A percentile compares a stretch with the other conserved stretches of the same genome.
These are phyloP conservation scores for Aspergillus udagawae DNA, from an alignment of 2,329 filamentous ascomycete genomes.

Conservation along the genomic window DNA sequence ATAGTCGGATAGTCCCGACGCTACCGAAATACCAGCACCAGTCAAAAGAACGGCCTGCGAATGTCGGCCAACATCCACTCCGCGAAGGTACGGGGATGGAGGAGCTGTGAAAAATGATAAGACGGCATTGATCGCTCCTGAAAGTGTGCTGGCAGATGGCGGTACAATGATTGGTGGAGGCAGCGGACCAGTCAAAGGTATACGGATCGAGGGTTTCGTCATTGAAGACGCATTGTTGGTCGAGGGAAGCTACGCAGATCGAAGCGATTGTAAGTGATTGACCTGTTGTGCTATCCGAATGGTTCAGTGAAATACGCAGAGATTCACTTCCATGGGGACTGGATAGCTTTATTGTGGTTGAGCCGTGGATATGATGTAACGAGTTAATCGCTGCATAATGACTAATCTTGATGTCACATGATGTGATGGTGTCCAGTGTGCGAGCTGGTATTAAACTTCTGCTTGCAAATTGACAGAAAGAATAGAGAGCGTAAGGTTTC, in stretches of 20 bases:
- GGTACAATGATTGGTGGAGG: conserved; percentile 73
- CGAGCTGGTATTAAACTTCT: too few species aligned
- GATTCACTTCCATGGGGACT: background rate
- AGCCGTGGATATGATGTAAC: background rate
- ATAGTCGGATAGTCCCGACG: conserved; percentile 90
- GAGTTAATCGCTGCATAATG: background rate
- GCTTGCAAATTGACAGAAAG: too few species aligned
- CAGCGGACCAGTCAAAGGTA: conserved; percentile 83
- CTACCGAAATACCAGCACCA: conserved; percentile 88
- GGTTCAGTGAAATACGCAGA: background rate
- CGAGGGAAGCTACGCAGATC: background rate
- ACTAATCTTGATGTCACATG: background rate
- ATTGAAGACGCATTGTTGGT: conserved; percentile 45
- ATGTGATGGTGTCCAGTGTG: background rate
- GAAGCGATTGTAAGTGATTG: background rate
- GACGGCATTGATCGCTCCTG: conserved; percentile 74
- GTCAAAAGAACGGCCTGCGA: conserved; percentile 64
- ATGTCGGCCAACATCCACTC: conserved; percentile 41
- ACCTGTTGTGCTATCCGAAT: background rate
- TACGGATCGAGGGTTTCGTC: conserved; percentile 73
- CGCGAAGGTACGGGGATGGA: conserved; percentile 47
- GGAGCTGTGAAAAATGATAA: conserved; percentile 68
- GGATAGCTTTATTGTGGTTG: background rate
- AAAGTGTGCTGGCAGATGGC: conserved; percentile 61
- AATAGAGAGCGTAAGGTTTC: too few species aligned